Base-by-base conservation (phyloP, 2,329 filamentous ascomycete species). In the Neonectria sp. region DNA sequence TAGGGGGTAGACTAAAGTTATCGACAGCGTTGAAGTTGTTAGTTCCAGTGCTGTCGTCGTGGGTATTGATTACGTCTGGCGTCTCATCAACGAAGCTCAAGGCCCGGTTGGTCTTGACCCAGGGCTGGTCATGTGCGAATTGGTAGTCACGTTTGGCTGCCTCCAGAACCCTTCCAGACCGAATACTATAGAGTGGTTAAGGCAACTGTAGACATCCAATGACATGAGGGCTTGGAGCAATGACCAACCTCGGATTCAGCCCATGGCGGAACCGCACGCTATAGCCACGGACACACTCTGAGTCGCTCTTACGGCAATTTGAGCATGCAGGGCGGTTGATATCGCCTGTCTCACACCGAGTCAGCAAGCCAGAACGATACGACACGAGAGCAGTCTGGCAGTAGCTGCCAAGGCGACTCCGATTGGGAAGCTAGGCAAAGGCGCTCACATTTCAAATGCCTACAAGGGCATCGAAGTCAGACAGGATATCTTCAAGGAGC, bases 51-150 rank as follows among this genome's bases (percentile, higher is more conserved):
- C 63, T 64, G 8, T 70, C 68, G 31, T 78, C 74, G 35, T 76
- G 73, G 8, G 75, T 72, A 37, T 75, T 75, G 56, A 76, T 73
- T 13, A 78, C 68, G 15, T 77, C 74, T 40, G 74, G 67, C 3
- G 76, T 78, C 52, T 78, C 76, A 43, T 78, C 75, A 8, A 78
- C 68, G 24, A 78, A 78, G 31, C 75, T 78, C 25, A 78, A 43
- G 25, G 69, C 55, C 55, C 73, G 64, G 45, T 67, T 76, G 27
- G 73, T 75, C 51, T 70, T 70, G 31, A 78, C 74, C 76, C 76
- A 78, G 13, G 72, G 75, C 43, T 78, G 76, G 3, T 73, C 70
- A 13, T 75, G 64, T 6, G 76, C 58, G 49, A 77, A 77, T 9
- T 65, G 68, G 56, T 71, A 77, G 15, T 69, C 71, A 43, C 55